A percentile compares a stretch with the other conserved stretches of the same genome.
These are phyloP conservation scores for Roridomyces roridus DNA, from an alignment of 768 basidiomycete species.

Conservation along the genomic window DNA sequence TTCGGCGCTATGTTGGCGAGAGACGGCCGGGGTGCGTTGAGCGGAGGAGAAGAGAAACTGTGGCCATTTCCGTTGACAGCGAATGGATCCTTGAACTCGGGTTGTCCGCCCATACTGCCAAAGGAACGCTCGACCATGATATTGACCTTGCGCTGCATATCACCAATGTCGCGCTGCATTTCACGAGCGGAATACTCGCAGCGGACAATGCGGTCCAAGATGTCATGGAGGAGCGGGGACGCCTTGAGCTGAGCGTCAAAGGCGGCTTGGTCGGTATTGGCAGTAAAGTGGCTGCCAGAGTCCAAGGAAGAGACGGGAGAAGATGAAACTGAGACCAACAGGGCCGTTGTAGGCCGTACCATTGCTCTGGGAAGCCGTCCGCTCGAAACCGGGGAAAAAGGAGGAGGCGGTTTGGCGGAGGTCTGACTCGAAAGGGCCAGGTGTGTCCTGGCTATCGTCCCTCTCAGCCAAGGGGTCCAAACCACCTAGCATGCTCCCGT, in stretches of 20 bases:
- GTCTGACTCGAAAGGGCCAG: conserved; percentile 36
- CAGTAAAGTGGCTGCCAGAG: conserved; percentile 69
- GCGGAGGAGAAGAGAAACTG: conserved; percentile 37
- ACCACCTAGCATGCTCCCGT: conserved; percentile 55
- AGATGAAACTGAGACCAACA: conserved; percentile 59
- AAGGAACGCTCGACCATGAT: conserved; percentile 74
- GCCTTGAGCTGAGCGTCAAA: conserved; percentile 79
- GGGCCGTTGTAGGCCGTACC: conserved; percentile 49
- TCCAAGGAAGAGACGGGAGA: conserved; percentile 83
- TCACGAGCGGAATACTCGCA: conserved; percentile 75
- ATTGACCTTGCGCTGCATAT: conserved; percentile 80
- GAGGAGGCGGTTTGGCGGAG: conserved; percentile 34
- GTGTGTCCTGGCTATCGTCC: conserved; percentile 50
- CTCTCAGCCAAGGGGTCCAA: conserved; percentile 62
- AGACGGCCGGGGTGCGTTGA: conserved; percentile 64
- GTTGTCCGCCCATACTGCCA: conserved; percentile 45
- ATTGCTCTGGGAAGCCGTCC: conserved; percentile 24
- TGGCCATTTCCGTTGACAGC: conserved; percentile 50
- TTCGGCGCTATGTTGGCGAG: conserved; percentile 75
- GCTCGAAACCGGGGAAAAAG: conserved; percentile 37
- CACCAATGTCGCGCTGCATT: conserved; percentile 75
- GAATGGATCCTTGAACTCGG: conserved; percentile 88
- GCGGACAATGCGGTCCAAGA: conserved; percentile 74
- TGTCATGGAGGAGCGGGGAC: conserved; percentile 77
- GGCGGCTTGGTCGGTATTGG: conserved; percentile 50